Base-by-base conservation (phyloP, 2,329 filamentous ascomycete species). In the Periconia digitata region DNA sequence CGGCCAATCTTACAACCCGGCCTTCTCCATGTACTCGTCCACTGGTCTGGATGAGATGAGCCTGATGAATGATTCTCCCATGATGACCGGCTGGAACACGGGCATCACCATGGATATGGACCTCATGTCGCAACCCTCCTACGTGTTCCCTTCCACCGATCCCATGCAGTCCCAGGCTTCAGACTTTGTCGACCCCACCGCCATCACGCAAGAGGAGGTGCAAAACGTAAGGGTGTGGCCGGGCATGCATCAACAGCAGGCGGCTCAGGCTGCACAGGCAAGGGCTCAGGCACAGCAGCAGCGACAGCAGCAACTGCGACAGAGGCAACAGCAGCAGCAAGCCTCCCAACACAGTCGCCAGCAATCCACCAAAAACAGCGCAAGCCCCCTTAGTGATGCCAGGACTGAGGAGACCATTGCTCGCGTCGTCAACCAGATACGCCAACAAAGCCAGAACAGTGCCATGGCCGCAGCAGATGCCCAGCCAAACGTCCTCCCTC, bases 381-480 rank as follows among this genome's bases (percentile, higher is more conserved):
- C 74, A 1, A 71, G 74, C 55, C 71, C 67, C 8, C 53, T 67
- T 49, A 66, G 71, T 43, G 76, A 78, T 54, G 72, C 74, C 22
- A 75, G 74, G 56, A 76, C 75, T 43, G 92, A 97, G 73, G 90
- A 96, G 74, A 95, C 92, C 72, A 96, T 97, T 60, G 90, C 90
- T 20, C 90, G 94, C 68, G 83, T 97, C 3, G 80, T 97, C 27
- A 92, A 92, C 74, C 90, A 92, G 45, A 96, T 97, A 86, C 85
- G 92, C 60, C 84, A 90, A 60, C 83, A 77, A 58, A 90, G 88
- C 72, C 67, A 71, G 53, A 67, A 67, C 49, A 59, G 59, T 46
- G 78, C 82, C 13, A 73, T 77, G 6, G 76, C 79, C 4, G 72
- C 76, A 15, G 80, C 83, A 15, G 77, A 82, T 41, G 74, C 72